Percentiles rank a stretch among this genome's conserved stretches.
Evolutionary conservation across 768 basidiomycete genomes (phyloP).

Genomic region (Suillus subluteus): DNA sequence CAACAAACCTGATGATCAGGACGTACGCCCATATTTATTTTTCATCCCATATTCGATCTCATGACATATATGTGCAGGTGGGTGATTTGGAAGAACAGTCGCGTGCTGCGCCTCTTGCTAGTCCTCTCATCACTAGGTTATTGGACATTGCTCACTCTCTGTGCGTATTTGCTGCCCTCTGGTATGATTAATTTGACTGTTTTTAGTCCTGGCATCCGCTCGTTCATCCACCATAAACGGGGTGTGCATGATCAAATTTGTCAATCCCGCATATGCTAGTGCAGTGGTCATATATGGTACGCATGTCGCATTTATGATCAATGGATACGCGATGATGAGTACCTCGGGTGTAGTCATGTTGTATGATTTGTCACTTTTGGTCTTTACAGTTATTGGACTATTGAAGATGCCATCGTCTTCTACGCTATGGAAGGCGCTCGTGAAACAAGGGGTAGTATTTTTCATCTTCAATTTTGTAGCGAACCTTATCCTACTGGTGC

Average conservation of each 20-base stretch:
- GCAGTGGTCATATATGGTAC: background rate
- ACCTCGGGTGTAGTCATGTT: background rate
- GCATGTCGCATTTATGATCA: background rate
- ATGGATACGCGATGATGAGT: background rate
- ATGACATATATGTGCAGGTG: background rate
- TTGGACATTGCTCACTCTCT: background rate
- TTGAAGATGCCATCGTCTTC: background rate
- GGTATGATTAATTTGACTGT: background rate
- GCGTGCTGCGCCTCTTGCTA: background rate
- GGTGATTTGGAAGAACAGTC: constrained; percentile 1
- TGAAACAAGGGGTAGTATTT: constrained; percentile 3
- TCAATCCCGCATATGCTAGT: background rate
- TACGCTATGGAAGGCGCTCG: background rate
- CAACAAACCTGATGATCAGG: constrained; percentile 6
- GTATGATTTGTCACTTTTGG: background rate
- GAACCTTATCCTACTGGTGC: background rate
- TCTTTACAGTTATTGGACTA: background rate
- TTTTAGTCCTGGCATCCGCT: background rate
- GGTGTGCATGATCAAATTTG: background rate
- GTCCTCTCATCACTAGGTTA: background rate
- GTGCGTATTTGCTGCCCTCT: background rate
- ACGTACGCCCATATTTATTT: background rate
- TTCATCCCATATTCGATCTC: background rate
- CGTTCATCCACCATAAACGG: background rate
- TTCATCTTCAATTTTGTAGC: background rate